Evolutionary conservation across 441 rosid species (phyloP), one percentile per base, ranked within the genome.

Genomic region (Brassica hybrid): DNA sequence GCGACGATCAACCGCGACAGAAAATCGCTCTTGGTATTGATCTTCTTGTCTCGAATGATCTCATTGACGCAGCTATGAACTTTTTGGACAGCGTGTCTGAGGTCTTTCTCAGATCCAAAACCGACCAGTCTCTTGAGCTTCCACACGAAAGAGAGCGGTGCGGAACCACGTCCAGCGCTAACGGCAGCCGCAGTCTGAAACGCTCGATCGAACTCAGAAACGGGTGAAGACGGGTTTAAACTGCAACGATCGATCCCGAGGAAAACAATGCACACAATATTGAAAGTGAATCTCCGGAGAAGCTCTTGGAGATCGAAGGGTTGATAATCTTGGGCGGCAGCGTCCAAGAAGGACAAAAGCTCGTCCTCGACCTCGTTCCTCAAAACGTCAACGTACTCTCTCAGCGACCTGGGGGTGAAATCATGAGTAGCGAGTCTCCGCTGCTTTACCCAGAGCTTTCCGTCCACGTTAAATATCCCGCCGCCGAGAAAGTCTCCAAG

Each of bases 401-500:
- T 74, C 32, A 89, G 74, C 12, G 85, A 85, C 75, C 25, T 75
- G 1, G 85, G 82, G 58, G 83, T 85, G 75, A 89, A 87, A 66
- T 86, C 90, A 23, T 87, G 92, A 76, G 87, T 71, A 0, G 84
- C 86, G 7, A 89, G 78, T 80, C 85, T 87, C 66, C 93, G 83
- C 54, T 89, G 93, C 60, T 67, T 61, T 6, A 72, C 41, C 90
- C 92, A 88, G 4, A 85, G 87, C 63, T 85, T 80, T 1, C 88
- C 90, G 43, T 88, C 92, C 2, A 83, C 93, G 71, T 89, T 89
- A 73, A 89, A 89, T 63, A 89, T 87, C 1, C 93, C 89, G 57
- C 66, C 70, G 27, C 98, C 98, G 17, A 94, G 96, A 82, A 94
- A 89, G 43, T 87, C 91, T n/a, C 87, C 87, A 0, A 89, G 89